Conservation (phyloP, 2,329 filamentous ascomycete species). For the Proliferodiscus dingleyae region DNA sequence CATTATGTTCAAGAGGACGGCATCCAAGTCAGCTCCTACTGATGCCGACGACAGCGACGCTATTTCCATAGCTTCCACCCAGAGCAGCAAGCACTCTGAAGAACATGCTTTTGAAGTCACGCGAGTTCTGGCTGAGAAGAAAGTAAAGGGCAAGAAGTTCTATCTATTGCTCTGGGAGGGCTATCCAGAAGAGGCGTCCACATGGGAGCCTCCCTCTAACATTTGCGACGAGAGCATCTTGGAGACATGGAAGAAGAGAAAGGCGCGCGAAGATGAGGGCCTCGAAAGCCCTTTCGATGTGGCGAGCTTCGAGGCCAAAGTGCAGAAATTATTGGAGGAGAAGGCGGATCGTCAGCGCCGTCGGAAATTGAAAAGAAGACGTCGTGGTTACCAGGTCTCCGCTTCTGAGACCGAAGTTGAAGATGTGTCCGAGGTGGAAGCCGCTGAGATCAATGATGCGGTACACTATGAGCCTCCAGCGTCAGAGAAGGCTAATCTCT, state of each 20-base stretch:
- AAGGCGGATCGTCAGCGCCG: constrained; percentile 18
- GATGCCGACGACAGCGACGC: constrained; percentile 40
- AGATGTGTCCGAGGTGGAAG: constrained; percentile 25
- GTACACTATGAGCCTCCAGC: constrained; percentile 6
- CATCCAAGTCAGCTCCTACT: neutral
- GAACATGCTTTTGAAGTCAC: constrained; percentile 37
- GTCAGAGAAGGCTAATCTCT: no score
- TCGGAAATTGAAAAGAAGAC: constrained; percentile 20
- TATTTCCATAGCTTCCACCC: constrained; percentile 53
- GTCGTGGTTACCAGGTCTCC: constrained; percentile 9
- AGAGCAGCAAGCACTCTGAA: constrained; percentile 10
- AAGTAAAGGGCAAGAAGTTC: constrained; percentile 30
- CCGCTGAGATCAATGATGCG: constrained; percentile 18
- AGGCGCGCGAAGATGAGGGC: constrained; percentile 15
- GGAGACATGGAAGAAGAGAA: constrained; percentile 29
- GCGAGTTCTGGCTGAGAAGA: constrained; percentile 45
- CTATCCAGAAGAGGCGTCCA: constrained; percentile 52
- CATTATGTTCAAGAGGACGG: neutral
- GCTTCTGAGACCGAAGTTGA: constrained; percentile 16
- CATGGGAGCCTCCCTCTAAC: constrained; percentile 45
- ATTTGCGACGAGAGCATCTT: constrained; percentile 36
- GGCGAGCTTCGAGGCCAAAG: constrained; percentile 11
- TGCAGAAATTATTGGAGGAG: constrained; percentile 7
- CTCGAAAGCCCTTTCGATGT: constrained; percentile 22
- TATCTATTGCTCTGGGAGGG: constrained; percentile 63